Conservation (phyloP, 805 yeast species). For the Monosporozyma siamensis region DNA sequence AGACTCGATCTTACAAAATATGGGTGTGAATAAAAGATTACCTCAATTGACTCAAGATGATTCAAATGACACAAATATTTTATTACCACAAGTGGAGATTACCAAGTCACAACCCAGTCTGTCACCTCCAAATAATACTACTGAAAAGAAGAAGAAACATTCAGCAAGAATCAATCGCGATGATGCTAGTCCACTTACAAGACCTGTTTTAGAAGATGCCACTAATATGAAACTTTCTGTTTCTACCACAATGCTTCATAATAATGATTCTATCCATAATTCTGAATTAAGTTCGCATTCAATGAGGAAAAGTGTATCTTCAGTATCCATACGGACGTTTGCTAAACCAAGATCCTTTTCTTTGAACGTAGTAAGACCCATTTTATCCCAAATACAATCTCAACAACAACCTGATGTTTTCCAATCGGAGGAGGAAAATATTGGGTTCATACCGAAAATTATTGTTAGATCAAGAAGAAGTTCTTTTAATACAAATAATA, state of each 20-base stretch:
- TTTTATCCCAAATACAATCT: neutral
- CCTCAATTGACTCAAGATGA: constrained; percentile 1
- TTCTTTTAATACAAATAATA: constrained; percentile 15
- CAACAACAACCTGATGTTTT: constrained; percentile 1
- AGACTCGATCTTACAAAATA: constrained; percentile 1
- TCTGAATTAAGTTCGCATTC: neutral
- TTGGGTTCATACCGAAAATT: constrained; percentile 31
- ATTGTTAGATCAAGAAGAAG: constrained; percentile 29
- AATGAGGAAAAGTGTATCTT: constrained; percentile 2
- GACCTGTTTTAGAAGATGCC: neutral
- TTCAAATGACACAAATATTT: neutral
- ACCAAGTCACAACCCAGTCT: neutral
- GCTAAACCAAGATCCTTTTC: constrained; percentile 28
- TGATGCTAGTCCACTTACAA: neutral
- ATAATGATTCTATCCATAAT: neutral
- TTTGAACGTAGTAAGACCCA: constrained; percentile 19
- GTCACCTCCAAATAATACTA: neutral
- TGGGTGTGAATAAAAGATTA: constrained; percentile 1
- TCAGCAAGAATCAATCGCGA: neutral
- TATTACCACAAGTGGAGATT: neutral
- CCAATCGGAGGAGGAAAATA: constrained; percentile 23
- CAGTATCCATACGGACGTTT: constrained; percentile 5
- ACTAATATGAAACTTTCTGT: constrained; percentile 1
- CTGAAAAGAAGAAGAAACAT: neutral
- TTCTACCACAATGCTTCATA: neutral